A percentile compares a stretch with the other conserved stretches of the same genome.
Conservation (phyloP, 495 filamentous ascomycete species). For the Sabuloglossum arenarium region DNA sequence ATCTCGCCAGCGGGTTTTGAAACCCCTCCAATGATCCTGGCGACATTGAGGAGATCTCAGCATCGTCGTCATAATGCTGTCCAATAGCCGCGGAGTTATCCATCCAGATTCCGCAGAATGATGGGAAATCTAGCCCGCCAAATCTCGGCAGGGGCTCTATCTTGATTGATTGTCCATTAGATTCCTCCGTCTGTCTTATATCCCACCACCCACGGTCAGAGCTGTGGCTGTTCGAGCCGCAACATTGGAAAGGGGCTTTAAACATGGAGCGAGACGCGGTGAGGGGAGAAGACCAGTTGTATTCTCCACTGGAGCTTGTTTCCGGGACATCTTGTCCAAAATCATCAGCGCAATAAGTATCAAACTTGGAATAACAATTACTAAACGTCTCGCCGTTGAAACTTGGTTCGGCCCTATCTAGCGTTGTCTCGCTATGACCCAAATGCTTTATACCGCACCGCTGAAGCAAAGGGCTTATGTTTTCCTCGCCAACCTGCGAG, state of each 20-base stretch:
- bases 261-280: background rate
- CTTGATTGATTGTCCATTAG: background rate
- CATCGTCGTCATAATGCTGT: background rate
- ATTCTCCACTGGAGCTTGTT: background rate
- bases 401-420: background rate
- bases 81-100: background rate
- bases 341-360: background rate
- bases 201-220: background rate
- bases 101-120: background rate
- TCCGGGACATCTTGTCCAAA: background rate
- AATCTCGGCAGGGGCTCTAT: background rate
- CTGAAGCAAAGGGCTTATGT: background rate
- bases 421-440: background rate
- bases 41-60: background rate
- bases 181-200: background rate
- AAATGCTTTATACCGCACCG: background rate
- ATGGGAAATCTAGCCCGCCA: background rate
- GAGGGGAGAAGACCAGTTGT: background rate
- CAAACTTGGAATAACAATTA: background rate
- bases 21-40: background rate
- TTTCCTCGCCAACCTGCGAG: background rate
- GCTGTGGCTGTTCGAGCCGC: background rate
- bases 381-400: background rate
- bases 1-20: background rate
- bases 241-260: background rate